phyloP scores from a whole-genome alignment of 768 basidiomycete genomes.

The Coprinellus aureogranulatus region DNA sequence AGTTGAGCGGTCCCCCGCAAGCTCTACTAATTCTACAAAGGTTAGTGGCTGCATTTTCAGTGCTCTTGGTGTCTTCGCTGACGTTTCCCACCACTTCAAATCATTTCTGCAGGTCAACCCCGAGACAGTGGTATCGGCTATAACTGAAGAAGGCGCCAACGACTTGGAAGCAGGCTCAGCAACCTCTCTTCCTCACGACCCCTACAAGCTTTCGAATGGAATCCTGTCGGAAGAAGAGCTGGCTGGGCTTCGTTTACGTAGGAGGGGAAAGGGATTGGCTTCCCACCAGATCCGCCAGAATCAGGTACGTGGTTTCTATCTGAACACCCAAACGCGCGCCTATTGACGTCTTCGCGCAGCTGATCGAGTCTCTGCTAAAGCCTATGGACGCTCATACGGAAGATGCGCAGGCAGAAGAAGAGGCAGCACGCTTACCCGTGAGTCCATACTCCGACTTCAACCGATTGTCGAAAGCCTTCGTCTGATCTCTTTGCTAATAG shows the following conservation, averaged over 20 bases:
- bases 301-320: constrained; percentile 39
- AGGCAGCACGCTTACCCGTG: constrained; percentile 65
- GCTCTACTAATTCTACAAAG: constrained; percentile 4
- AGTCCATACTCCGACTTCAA: constrained; percentile 19
- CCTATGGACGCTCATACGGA: constrained; percentile 86
- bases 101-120: constrained; percentile 32
- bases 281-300: constrained; percentile 72
- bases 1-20: too few relatives aligned
- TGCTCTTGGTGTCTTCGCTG: neutral
- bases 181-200: constrained; percentile 46
- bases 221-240: constrained; percentile 64
- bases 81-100: constrained; percentile 10
- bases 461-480: neutral
- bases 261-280: constrained; percentile 61
- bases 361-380: constrained; percentile 85
- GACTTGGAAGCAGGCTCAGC: constrained; percentile 44
- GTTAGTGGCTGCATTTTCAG: constrained; percentile 23
- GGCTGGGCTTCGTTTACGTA: constrained; percentile 55
- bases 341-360: too few relatives aligned
- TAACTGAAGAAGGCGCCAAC: constrained; percentile 34
- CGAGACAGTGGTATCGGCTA: constrained; percentile 53
- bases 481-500: constrained; percentile 33
- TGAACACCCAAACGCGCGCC: constrained; percentile 6
- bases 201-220: constrained; percentile 62
- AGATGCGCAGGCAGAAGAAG: constrained; percentile 72